Conservation (phyloP, 345 rosid species). For the Pugionium dolabratum region DNA sequence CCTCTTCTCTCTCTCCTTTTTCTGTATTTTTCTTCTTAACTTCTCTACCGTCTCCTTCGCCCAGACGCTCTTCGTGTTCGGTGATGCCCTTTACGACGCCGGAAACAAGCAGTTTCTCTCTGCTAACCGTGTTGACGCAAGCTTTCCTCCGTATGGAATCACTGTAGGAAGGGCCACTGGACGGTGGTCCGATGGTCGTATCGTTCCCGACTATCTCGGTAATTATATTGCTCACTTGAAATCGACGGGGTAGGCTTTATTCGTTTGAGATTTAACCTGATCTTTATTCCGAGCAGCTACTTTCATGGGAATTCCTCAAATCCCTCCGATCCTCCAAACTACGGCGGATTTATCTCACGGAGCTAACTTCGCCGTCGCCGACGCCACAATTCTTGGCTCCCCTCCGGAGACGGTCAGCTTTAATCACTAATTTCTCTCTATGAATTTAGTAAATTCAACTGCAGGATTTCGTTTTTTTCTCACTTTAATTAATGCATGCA, state of each 20-base stretch:
- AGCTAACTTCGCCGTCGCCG: constrained; percentile 43
- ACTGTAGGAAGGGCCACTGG: constrained; percentile 40
- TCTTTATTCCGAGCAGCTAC: constrained; percentile 1
- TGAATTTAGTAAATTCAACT: no score
- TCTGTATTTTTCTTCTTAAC: constrained; percentile 33
- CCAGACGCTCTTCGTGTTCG: constrained; percentile 38
- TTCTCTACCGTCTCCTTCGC: neutral
- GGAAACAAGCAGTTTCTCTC: constrained; percentile 42
- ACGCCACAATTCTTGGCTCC: constrained; percentile 39
- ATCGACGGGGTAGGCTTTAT: neutral
- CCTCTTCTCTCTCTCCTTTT: constrained; percentile 8
- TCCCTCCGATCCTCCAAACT: constrained; percentile 28
- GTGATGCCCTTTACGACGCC: constrained; percentile 40
- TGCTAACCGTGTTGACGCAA: constrained; percentile 30
- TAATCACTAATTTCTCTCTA: no score
- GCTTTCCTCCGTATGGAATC: constrained; percentile 44
- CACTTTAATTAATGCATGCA: no score
- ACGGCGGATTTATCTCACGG: constrained; percentile 42
- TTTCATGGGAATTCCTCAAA: constrained; percentile 36
- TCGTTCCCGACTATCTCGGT: constrained; percentile 48
- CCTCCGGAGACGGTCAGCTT: constrained; percentile 37
- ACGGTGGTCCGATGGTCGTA: constrained; percentile 47
- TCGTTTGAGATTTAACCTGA: neutral
- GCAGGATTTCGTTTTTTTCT: no score
- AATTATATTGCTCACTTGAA: neutral